Evolutionary conservation across 148 eudicot genomes (phyloP), one percentile per base, ranked within the genome.

Genomic region (Dysphania ambrosioides): DNA sequence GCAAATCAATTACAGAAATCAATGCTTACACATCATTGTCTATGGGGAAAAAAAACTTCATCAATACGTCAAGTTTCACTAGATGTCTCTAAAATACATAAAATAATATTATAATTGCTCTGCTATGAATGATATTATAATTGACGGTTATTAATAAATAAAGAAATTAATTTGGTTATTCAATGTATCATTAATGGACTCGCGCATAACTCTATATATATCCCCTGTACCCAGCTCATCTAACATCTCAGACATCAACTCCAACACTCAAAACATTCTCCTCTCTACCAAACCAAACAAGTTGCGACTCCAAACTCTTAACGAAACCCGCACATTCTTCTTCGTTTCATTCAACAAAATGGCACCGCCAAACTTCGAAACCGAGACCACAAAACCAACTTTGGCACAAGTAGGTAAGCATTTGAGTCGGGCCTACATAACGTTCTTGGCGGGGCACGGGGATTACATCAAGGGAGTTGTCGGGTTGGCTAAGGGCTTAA

Each of bases 391-490:
- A 9, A 41, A 56, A 30, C 58, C 75, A 41, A 56, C n/a, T 11
- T 10, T 42, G 41, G 56, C 59, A 16, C 1, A 57, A 3, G 19
- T 53, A 11, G 51, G 27, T 47, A 80, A 80, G 36, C 59, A 63
- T 21, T 31, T 10, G 40, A 12, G 40, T 5, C 53, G 81, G 36
- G 89, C 89, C 23, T 86, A 79, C 57, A 85, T 83, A 38, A 86
- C 89, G 38, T 86, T 86, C 58, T 68, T 86, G 56, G 86, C 84
- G 1, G 89, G 89, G 0, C 75, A 77, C 47, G 86, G 86, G 30
- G 88, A 86, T 38, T 86, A 83, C 53, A 70, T 80, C 1, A 85
- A 85, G 63, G 88, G 86, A 26, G 86, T 86, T 1, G 81, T 86
- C 1, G 86, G 85, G 49, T 67, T 86, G 4, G 86, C 86, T 35